phyloP scores from a whole-genome alignment of 768 basidiomycete species.

The Chalciporus pseudorubinellus region DNA sequence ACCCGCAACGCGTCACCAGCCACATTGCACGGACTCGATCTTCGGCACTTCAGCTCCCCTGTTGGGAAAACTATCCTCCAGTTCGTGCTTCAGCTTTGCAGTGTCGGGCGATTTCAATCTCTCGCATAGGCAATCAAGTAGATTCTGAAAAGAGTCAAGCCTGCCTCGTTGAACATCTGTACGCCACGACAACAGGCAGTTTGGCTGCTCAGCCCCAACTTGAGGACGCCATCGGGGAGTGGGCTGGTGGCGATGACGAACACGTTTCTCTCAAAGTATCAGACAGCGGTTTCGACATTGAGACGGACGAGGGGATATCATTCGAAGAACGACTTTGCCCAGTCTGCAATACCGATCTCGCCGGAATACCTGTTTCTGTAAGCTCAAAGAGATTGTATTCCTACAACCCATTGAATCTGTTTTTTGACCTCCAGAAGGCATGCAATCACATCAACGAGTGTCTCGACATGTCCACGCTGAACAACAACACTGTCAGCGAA shows the following conservation, averaged over 20 bases:
- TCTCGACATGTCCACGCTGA: conserved; percentile 37
- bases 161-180: neutral
- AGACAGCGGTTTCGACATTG: conserved; percentile 20
- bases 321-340: conserved; percentile 21
- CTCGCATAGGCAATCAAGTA: conserved; percentile 2
- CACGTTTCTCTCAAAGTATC: conserved; percentile 34
- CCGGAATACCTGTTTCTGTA: conserved; percentile 13
- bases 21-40: conserved; percentile 3
- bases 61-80: neutral
- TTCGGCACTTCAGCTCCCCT: conserved; percentile 22
- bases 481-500: neutral
- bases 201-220: neutral
- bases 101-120: neutral
- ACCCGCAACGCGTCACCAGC: neutral
- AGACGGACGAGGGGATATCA: conserved; percentile 22
- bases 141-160: neutral
- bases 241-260: conserved; percentile 78
- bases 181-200: neutral
- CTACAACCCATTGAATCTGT: conserved; percentile 1
- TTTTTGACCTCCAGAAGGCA: conserved; percentile 39
- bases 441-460: conserved; percentile 58
- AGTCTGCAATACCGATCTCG: conserved; percentile 22
- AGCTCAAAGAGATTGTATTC: conserved; percentile 25
- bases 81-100: conserved; percentile 15
- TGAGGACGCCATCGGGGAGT: conserved; percentile 45